Percentiles rank a stretch among this genome's conserved stretches.
Evolutionary conservation across 75 land plant species (phyloP).

Genomic region (Sequoia sempervirens): DNA sequence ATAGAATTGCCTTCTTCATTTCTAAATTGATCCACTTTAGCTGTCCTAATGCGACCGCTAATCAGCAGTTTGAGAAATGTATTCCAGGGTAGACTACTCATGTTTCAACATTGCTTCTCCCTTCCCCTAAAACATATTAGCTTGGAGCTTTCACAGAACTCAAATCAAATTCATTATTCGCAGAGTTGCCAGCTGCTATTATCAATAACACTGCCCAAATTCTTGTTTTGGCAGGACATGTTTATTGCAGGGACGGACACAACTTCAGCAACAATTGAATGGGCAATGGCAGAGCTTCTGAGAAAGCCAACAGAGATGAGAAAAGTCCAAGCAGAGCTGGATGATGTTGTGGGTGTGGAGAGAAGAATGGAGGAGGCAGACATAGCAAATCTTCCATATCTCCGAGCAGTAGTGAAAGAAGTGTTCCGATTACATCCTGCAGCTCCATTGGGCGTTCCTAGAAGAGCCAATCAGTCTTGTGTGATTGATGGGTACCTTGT

Average conservation of each 20-base stretch:
- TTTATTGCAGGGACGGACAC: conserved; percentile 19
- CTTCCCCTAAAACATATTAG: too few species aligned
- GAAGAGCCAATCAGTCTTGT: background rate
- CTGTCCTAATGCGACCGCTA: too few species aligned
- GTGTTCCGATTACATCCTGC: conserved; percentile 17
- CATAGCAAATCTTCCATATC: conserved; percentile 19
- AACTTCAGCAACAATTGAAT: conserved; percentile 15
- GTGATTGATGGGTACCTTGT: conserved; percentile 2
- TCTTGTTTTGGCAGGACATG: background rate
- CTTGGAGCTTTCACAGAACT: too few species aligned
- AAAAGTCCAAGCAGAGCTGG: conserved; percentile 17
- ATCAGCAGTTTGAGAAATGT: too few species aligned
- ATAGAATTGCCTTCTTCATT: too few species aligned
- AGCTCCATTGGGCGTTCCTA: conserved; percentile 4
- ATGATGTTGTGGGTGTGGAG: conserved; percentile 5
- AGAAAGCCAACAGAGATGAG: conserved; percentile 5
- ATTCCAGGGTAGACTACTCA: too few species aligned
- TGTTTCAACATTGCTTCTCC: too few species aligned
- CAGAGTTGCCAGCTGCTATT: too few species aligned
- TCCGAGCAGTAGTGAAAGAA: conserved; percentile 13
- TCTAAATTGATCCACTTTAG: too few species aligned
- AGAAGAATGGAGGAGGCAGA: conserved; percentile 13
- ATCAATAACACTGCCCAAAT: too few species aligned
- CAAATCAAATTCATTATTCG: too few species aligned
- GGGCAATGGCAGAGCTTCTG: conserved; percentile 24